phyloP scores from a whole-genome alignment of 2,329 filamentous ascomycete genomes.

The Orbilia brochopaga region DNA sequence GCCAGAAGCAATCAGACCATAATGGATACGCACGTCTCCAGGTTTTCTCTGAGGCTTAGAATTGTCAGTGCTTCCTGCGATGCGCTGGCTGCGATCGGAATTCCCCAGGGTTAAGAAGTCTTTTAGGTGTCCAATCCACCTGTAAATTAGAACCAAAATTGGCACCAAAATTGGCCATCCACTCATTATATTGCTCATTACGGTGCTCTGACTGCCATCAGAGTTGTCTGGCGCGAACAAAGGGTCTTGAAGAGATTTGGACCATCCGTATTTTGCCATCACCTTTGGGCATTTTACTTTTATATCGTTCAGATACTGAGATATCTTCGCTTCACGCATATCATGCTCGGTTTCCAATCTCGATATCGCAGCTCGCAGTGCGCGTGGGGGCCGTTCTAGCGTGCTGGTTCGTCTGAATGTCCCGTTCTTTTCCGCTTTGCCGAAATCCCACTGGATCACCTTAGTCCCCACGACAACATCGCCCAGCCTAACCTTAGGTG shows the following conservation, averaged over 20 bases:
- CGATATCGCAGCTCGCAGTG: not conserved
- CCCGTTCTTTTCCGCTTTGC: not conserved
- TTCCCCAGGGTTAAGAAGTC: no score
- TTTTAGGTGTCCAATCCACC: no score
- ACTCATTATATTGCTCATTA: no score
- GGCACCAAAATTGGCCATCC: no score
- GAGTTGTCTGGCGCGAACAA: no score
- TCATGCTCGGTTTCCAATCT: not conserved
- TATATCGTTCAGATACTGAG: not conserved
- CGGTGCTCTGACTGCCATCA: no score
- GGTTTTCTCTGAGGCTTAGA: not conserved
- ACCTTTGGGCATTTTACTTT: not conserved
- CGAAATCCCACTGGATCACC: constrained; percentile 8
- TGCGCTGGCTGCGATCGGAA: no score
- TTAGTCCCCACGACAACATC: constrained; percentile 13
- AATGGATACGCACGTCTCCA: not conserved
- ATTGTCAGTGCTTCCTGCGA: no score
- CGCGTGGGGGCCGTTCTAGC: not conserved
- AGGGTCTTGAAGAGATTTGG: no score
- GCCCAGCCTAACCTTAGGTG: constrained; percentile 12
- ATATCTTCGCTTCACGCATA: not conserved
- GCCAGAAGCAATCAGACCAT: not conserved
- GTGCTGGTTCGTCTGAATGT: not conserved
- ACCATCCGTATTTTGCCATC: not conserved
- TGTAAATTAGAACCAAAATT: not conserved